phyloP scores from a whole-genome alignment of 495 filamentous ascomycete genomes.

The Xylaria telfairii region DNA sequence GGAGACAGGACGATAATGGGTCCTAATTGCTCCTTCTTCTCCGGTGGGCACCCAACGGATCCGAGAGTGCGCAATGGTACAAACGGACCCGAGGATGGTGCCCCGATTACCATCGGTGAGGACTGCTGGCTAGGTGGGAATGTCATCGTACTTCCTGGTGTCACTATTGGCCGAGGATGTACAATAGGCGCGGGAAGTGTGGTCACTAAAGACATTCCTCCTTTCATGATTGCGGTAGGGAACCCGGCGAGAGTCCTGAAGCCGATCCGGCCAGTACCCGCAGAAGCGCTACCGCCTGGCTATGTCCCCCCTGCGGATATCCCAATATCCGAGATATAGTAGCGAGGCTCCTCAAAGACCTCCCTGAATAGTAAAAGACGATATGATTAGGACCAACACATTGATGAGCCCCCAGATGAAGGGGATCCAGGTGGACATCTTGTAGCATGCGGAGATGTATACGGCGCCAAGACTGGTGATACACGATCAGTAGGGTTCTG shows the following conservation, averaged over 20 bases:
- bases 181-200: slow-evolving; percentile 87
- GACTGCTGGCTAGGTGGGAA: slow-evolving; percentile 91
- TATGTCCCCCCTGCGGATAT: slow-evolving; percentile 22
- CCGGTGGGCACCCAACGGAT: slow-evolving; percentile 78
- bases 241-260: slow-evolving; percentile 70
- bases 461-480: slow-evolving; percentile 76
- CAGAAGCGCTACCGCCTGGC: slow-evolving; percentile 23
- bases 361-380: slow-evolving; percentile 95
- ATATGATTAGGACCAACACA: slow-evolving; percentile 84
- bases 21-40: slow-evolving; percentile 76
- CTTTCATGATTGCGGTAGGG: slow-evolving; percentile 67
- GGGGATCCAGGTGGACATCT: slow-evolving; percentile 97
- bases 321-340: slow-evolving; percentile 17
- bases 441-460: slow-evolving; percentile 85
- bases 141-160: slow-evolving; percentile 75
- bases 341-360: slow-evolving; percentile 65
- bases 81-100: slow-evolving; percentile 75
- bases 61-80: slow-evolving; percentile 75
- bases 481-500: slow-evolving; percentile 33
- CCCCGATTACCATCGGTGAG: slow-evolving; percentile 78
- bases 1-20: slow-evolving; percentile 82
- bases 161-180: slow-evolving; percentile 73
- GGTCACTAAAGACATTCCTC: slow-evolving; percentile 80
- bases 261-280: slow-evolving; percentile 22
- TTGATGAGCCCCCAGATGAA: slow-evolving; percentile 94